Evolutionary conservation across 495 filamentous ascomycete genomes (phyloP), one percentile per base, ranked within the genome.

Genomic region (Hypoxylon subgilvum): DNA sequence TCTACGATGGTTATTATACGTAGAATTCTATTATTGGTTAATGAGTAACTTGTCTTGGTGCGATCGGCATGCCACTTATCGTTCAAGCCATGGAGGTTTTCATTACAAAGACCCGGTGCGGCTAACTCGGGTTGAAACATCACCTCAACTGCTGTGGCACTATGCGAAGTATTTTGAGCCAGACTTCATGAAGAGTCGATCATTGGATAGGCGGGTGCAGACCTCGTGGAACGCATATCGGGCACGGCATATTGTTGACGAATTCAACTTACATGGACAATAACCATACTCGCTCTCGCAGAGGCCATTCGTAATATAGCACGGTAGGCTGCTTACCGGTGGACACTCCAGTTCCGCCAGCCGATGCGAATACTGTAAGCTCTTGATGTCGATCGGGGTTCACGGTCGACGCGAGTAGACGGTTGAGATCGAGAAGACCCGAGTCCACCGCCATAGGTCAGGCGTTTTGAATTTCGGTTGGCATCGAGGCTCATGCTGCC

Each of bases 341-440:
- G n/a, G n/a, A n/a, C n/a, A n/a, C n/a, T n/a, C n/a, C n/a, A 48
- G 36, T 43, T 17, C 36, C 36, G 35, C 9, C 19, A 52, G 4
- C 27, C 59, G 59, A 63, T 63, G 39, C 39, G 28, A 25, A 35
- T 47, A 13, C 34, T 40, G 9, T 0, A 14, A 14, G 9, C 16
- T 25, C 10, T 41, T 16, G 5, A 27, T 46, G 10, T 57, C 40
- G 59, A 63, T 63, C 59, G 59, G 57, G 18, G 52, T 56, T 47
- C 59, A 61, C 50, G 42, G 25, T 39, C 30, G 18, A 21, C 21
- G 18, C 14, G 10, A 50, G 2, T 22, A 19, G 38, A 32, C 18
- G 23, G 12, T 27, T 13, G n/a, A 40, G n/a, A n/a, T n/a, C n/a
- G n/a, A n/a, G n/a, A n/a, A n/a, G n/a, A n/a, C n/a, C n/a, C n/a